Base-by-base conservation (phyloP, 768 basidiomycete genomes). In the Tulasnella sp. region DNA sequence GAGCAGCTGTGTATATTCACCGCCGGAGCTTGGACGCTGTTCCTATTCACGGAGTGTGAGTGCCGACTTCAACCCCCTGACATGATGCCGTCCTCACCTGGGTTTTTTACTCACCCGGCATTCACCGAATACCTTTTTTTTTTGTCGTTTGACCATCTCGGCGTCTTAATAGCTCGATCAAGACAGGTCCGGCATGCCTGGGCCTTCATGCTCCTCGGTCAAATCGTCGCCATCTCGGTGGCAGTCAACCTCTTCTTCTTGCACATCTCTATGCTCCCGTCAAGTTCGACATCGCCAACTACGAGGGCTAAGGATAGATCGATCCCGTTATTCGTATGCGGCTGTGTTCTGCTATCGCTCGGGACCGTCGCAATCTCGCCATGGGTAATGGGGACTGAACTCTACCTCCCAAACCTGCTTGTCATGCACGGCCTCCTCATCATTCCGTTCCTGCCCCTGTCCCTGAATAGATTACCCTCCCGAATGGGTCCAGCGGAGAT, bases 171-270 rank as follows among this genome's bases (percentile, higher is more conserved):
- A 52, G 11, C 10, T 38, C 48, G 21, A 21, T 21, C 45, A 69
- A 69, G 66, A 55, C 65, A 70, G 15, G 72, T 85, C 61, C 77
- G 74, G 64, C 72, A 78, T 61, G 51, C 78, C 0, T 83, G 81
- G 81, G 82, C 79, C 1, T 86, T 83, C 70, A 84, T 86, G 81
- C 71, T 86, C 34, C 74, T 88, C 8, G 85, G 84, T 4, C 84
- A 86, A 68, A 64, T 86, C 21, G 83, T 88, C 56, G 83, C 85
- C 30, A 80, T 86, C 48, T 80, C 80, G 10, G 80, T 85, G 38
- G 80, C 83, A 7, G 78, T 79, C 0, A 79, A 80, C 56, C 73
- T 88, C 19, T 86, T 85, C 70, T 79, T 79, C 64, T 68, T 80
- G 5, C 63, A 72, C 29, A 67, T 76, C 10, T 71, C 74, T 0